phyloP scores from a whole-genome alignment of 176 grass and related monocot species.

The Avena insularis region DNA sequence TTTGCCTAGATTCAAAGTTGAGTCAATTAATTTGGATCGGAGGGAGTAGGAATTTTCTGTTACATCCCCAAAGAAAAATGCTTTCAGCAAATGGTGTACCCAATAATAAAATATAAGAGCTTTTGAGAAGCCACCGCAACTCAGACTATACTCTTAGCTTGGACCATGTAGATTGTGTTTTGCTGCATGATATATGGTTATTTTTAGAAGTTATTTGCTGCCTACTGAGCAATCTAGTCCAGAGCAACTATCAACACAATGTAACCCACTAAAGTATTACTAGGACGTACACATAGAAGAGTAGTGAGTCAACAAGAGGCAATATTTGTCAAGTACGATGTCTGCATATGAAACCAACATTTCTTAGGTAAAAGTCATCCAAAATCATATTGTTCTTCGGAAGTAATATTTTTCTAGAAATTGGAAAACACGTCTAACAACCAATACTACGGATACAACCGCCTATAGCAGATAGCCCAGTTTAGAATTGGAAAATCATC shows the following conservation, averaged over 20 bases:
- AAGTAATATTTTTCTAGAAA: constrained; percentile 4
- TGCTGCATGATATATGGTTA: not conserved
- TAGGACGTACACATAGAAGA: not conserved
- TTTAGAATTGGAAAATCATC: not conserved
- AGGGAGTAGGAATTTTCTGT: not conserved
- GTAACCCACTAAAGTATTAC: constrained; percentile 9
- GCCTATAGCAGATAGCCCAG: constrained; percentile 21
- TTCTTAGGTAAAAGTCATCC: not conserved
- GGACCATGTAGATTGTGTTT: not conserved
- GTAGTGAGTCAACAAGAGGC: not conserved
- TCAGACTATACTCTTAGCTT: not conserved
- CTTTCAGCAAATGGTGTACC: constrained; percentile 5
- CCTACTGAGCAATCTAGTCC: not conserved
- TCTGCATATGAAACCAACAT: constrained; percentile 31
- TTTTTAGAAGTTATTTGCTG: constrained; percentile 5
- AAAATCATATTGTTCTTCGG: not conserved
- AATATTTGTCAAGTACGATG: not conserved
- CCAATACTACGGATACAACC: not conserved
- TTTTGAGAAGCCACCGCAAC: constrained; percentile 11
- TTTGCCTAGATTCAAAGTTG: no score
- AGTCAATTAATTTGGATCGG: no score
- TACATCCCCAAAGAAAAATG: constrained; percentile 4
- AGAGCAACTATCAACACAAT: not conserved
- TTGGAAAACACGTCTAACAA: not conserved
- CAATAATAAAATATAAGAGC: not conserved